Base-by-base conservation (phyloP, 106 monocot genomes). In the Dioscorea zingiberensis region DNA sequence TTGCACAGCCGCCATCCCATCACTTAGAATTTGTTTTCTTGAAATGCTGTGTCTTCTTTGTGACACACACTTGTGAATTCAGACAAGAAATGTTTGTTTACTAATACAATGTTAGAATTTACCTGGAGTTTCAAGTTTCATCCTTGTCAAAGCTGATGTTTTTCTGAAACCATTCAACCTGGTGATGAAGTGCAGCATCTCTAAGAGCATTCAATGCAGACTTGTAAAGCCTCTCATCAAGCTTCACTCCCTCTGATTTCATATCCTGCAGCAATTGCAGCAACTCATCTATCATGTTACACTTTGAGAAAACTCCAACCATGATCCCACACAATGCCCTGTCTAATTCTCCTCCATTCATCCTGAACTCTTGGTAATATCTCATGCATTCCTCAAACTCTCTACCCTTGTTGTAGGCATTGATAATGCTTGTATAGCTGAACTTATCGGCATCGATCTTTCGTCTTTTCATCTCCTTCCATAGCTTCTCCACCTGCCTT, bases 391-490 rank as follows among this genome's bases (percentile, higher is more conserved):
- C 79, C 16, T 82, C 74, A 27, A 82, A 70, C 63, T 82, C 76
- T 62, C 64, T 76, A 2, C 73, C 78, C 56, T 76, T 79, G 67
- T 71, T 81, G 62, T 84, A 84, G 0, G 90, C 94, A 15, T 57
- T 56, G 48, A 94, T 84, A 25, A 82, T 68, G 72, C 81, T 81
- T 0, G 84, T 90, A 27, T 94, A 94, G 58, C 79, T 94, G 21
- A 94, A 69, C 62, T 47, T 86, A 53, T 94, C 94, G 0, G 94
- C 75, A 14, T 18, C 54, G 18, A 87, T 56, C 25, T 66, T 72
- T 69, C 84, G 64, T 30, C 94, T 46, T 56, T 82, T 63, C 90
- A 94, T 94, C 84, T 94, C 94, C 77, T 80, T 90, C 87, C 94
- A 87, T 2, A 94, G 67, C 71, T 84, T 90, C 64, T 87, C 90